Evolutionary conservation across 2,329 filamentous ascomycete genomes (phyloP), one percentile per base, ranked within the genome.

Genomic region (Paramyrothecium sp.): DNA sequence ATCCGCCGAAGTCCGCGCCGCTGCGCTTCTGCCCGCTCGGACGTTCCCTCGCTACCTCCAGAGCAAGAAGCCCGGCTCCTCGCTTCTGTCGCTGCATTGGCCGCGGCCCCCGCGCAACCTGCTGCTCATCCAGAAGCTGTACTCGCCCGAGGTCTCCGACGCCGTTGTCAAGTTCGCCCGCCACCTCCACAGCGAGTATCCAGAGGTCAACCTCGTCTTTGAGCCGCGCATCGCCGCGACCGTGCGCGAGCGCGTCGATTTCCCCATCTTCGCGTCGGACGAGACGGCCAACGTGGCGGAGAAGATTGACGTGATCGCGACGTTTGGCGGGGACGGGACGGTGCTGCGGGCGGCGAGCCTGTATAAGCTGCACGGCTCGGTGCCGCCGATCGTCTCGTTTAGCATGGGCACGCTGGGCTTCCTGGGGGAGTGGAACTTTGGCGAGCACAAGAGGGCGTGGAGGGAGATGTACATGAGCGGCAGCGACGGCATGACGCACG

Each of bases 401-500:
- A 96, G 92, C 70, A 97, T 99, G 91, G 95, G 95, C 7, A 96
- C 94, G 0, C 78, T 99, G 1, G 95, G 95, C 0, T 99, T 99
- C 64, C 77, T 99, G 8, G 93, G 94, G 17, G 94, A 98, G 74
- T 99, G 94, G 93, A 96, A 95, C 67, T 98, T 98, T 70, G 81
- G 82, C 7, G 93, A 98, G 67, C 91, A 96, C 76, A 97, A 97
- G 75, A 84, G 91, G 52, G 95, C 95, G 0, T 97, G 96, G 77
- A 81, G 92, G 52, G 91, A 97, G 70, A 91, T 95, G 54, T 97
- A 96, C 76, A 96, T 97, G 90, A 85, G 82, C 65, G 84, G 84
- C 2, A 84, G 81, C 61, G 75, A 78, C 49, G 47, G 55, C 33
- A 51, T 59, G 2, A 61, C 63, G 4, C 60, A 65, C 20, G 58